phyloP scores from a whole-genome alignment of 2,329 filamentous ascomycete species.

The Fusarium sp. region DNA sequence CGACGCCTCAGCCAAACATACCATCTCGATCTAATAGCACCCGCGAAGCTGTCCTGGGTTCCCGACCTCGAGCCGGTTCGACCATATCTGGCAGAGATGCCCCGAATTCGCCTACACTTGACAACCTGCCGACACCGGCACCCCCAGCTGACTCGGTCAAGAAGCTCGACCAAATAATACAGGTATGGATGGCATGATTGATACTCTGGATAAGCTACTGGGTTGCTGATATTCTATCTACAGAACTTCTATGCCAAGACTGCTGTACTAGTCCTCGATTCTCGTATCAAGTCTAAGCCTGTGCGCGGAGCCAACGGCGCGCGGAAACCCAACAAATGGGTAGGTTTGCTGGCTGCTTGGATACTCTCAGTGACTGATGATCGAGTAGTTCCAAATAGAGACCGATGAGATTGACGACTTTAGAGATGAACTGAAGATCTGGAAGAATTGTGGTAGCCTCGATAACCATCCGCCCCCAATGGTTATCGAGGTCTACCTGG shows the following conservation, averaged over 20 bases:
- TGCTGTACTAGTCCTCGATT: conserved; percentile 85
- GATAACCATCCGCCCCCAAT: conserved; percentile 85
- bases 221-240: conserved; percentile 29
- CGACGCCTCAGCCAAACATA: conserved; percentile 77
- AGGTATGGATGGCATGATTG: conserved; percentile 66
- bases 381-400: conserved; percentile 88
- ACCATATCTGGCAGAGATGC: conserved; percentile 59
- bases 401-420: conserved; percentile 94
- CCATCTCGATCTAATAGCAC: conserved; percentile 80
- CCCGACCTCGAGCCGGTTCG: conserved; percentile 61
- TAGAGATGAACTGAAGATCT: conserved; percentile 82
- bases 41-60: conserved; percentile 71
- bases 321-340: conserved; percentile 87
- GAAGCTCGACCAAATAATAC: conserved; percentile 94
- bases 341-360: conserved; percentile 60
- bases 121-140: conserved; percentile 59
- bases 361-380: conserved; percentile 28
- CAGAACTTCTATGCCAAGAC: conserved; percentile 95
- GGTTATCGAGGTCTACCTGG: conserved; percentile 91
- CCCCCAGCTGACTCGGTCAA: conserved; percentile 77
- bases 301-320: conserved; percentile 58
- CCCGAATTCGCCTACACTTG: conserved; percentile 64
- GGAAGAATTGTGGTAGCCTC: conserved; percentile 84
- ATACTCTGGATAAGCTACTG: neutral
- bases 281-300: conserved; percentile 79